These are phyloP conservation scores for Skeletonema tropicum DNA, from an alignment of 108 stramenopile species.

Conservation along the genomic window DNA sequence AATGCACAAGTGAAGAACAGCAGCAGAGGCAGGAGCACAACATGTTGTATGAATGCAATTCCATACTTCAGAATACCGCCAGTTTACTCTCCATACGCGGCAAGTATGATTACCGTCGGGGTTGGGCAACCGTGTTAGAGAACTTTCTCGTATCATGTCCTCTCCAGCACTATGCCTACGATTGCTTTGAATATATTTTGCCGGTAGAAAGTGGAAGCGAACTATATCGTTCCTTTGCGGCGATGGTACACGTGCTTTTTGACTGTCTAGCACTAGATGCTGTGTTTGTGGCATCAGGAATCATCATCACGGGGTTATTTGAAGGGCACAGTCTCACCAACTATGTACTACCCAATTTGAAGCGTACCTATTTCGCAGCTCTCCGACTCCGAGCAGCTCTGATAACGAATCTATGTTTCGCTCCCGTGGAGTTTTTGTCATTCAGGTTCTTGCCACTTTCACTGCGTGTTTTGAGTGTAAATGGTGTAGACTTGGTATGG, in stretches of 20 bases:
- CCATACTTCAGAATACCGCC: background rate
- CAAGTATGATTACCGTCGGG: conserved; percentile 61
- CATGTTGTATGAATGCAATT: background rate
- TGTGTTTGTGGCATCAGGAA: conserved; percentile 64
- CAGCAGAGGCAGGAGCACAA: background rate
- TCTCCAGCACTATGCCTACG: conserved; percentile 74
- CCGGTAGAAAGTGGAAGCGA: conserved; percentile 43
- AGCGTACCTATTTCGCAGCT: conserved; percentile 53
- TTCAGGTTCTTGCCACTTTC: conserved; percentile 71
- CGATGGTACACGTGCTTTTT: conserved; percentile 62
- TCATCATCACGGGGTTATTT: conserved; percentile 56
- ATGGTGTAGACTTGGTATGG: conserved; percentile 76
- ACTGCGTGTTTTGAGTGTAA: conserved; percentile 74
- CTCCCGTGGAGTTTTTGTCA: conserved; percentile 70
- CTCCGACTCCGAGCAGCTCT: conserved; percentile 69
- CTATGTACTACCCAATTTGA: conserved; percentile 51
- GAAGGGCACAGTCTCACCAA: conserved; percentile 57
- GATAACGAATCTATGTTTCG: conserved; percentile 46
- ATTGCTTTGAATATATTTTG: conserved; percentile 61
- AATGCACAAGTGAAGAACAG: conserved; percentile 7
- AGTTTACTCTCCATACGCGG: conserved; percentile 11
- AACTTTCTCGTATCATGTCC: conserved; percentile 70
- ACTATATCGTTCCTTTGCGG: conserved; percentile 38
- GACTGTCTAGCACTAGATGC: conserved; percentile 65
- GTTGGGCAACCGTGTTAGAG: conserved; percentile 53